Evolutionary conservation across 78 protist species (phyloP), one percentile per base, ranked within the genome.

Genomic region (Dictyostelium capitatum): DNA sequence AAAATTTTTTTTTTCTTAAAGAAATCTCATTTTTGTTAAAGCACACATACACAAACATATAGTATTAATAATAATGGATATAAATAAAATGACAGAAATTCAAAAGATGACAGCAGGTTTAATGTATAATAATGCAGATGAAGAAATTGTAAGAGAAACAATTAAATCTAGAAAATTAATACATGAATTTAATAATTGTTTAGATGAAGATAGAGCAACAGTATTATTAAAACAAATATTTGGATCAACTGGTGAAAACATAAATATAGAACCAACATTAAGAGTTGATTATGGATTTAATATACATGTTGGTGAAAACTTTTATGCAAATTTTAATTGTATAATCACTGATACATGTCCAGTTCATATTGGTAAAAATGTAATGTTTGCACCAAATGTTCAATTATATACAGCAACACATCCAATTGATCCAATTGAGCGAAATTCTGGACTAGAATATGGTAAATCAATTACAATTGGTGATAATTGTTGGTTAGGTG

Each of bases 271-370:
- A 25, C 82, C 97, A 25, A 69, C 95, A 3, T 90, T 95, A n/a
- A 28, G 50, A 32, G 82, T 83, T 41, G 97, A 96, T 73, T 92
- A 90, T 59, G 97, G 97, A 7, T 51, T 28, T 10, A 80, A 89
- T 75, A 90, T 93, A 19, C 19, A 50, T 2, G 47, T 65, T 12
- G 79, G 79, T 43, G 73, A 23, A 15, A 56, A 89, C 80, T 75
- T 90, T 28, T 89, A 82, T 72, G 53, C 89, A 72, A 80, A 69
- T 47, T 43, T 48, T 90, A 37, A 85, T 85, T 30, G 92, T 69
- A 7, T 51, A 7, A 9, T 82, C 48, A 46, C 65, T 15, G 80
- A 79, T 89, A 46, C 32, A 6, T 30, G 62, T 32, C 62, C 64
- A 51, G n/a, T 69, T n/a, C n/a, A 17, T 14, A 82, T 96, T 43